Evolutionary conservation across 257 asterid species (phyloP).

Genomic region (Anisodus acutangulus): DNA sequence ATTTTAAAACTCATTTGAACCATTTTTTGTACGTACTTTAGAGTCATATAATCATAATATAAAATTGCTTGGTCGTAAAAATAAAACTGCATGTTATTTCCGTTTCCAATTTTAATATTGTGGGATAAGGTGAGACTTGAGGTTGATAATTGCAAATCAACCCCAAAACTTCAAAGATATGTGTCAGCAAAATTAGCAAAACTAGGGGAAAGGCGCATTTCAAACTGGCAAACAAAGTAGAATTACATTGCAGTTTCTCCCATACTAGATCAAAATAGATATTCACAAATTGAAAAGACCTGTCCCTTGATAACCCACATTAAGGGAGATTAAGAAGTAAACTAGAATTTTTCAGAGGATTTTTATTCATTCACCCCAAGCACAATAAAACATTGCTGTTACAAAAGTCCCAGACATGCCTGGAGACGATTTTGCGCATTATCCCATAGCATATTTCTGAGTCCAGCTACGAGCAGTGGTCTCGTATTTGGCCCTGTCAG

Average conservation of each 20-base stretch:
- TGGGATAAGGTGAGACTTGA: background rate
- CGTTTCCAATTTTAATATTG: background rate
- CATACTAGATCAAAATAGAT: constrained; percentile 39
- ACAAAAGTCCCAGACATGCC: constrained; percentile 35
- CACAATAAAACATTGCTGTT: constrained; percentile 36
- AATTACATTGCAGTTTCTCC: constrained; percentile 41
- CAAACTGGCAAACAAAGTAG: constrained; percentile 30
- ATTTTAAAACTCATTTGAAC: no score
- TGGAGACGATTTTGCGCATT: constrained; percentile 24
- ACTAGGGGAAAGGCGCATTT: background rate
- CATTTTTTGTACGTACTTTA: no score
- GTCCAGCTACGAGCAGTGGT: constrained; percentile 90
- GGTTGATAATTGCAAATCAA: background rate
- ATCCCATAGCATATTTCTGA: constrained; percentile 88
- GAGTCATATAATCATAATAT: no score
- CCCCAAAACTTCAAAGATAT: background rate
- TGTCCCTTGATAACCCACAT: constrained; percentile 33
- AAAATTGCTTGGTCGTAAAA: background rate
- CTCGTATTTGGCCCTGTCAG: constrained; percentile 76
- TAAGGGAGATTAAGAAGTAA: constrained; percentile 28
- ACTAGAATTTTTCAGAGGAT: constrained; percentile 3
- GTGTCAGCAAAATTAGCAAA: background rate
- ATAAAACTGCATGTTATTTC: background rate
- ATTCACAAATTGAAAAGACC: constrained; percentile 50
- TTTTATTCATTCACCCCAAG: constrained; percentile 42